Conservation (phyloP, 306 rosid species). For the Quercus parvula region DNA sequence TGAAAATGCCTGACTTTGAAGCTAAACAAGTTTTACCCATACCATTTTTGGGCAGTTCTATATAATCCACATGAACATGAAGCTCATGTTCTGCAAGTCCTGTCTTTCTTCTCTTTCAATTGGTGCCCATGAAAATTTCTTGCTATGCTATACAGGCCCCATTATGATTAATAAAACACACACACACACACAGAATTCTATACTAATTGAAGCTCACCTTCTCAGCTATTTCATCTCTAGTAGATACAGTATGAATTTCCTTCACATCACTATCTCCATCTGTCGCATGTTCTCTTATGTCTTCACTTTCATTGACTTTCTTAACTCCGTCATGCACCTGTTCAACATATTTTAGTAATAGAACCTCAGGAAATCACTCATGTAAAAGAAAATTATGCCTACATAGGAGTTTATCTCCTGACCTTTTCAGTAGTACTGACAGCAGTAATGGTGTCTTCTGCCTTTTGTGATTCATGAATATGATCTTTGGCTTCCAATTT, state of each 20-base stretch:
- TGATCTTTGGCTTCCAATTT: neutral
- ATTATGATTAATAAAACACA: no score
- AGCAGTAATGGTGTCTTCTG: neutral
- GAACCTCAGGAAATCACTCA: neutral
- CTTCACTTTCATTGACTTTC: conserved; percentile 3
- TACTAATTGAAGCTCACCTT: neutral
- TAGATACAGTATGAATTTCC: conserved; percentile 1
- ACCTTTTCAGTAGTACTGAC: conserved; percentile 12
- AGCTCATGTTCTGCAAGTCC: no score
- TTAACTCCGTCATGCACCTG: conserved; percentile 17
- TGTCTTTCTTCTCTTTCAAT: no score
- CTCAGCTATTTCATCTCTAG: neutral
- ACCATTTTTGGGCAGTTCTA: no score
- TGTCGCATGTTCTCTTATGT: neutral
- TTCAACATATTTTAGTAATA: neutral
- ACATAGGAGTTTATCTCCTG: neutral
- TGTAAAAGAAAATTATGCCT: neutral
- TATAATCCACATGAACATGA: no score
- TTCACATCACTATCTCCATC: conserved; percentile 6
- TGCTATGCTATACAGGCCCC: no score
- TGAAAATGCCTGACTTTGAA: no score
- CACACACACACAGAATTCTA: no score
- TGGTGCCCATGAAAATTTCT: no score
- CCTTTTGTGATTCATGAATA: neutral
- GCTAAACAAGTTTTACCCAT: no score